Percentiles rank a stretch among this genome's conserved stretches.
These are phyloP conservation scores for Rubia balearica DNA, from an alignment of 305 asterid genomes.

Conservation along the genomic window DNA sequence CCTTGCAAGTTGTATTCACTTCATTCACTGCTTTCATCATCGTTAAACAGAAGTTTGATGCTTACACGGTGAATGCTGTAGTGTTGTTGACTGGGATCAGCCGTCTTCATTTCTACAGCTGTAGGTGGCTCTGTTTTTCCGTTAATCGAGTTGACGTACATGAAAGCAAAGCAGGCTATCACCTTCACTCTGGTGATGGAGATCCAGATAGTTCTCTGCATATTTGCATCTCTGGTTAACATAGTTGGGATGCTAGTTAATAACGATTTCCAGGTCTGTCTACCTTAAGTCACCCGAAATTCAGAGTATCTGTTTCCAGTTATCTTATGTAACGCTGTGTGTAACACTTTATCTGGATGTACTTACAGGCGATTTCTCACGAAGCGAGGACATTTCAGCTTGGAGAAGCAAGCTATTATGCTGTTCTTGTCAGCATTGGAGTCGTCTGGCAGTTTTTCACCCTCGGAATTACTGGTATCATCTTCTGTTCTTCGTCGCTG, in stretches of 20 bases:
- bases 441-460: constrained; percentile 21
- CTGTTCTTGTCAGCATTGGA: constrained; percentile 17
- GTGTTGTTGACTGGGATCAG: constrained; percentile 21
- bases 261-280: constrained; percentile 21
- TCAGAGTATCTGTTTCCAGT: no score
- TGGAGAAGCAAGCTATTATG: constrained; percentile 20
- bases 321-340: no score
- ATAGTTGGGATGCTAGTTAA: constrained; percentile 22
- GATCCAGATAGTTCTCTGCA: constrained; percentile 11
- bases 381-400: constrained; percentile 18
- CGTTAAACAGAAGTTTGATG: constrained; percentile 22
- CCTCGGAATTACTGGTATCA: constrained; percentile 17
- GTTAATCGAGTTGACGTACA: constrained; percentile 15
- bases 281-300: not conserved
- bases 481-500: constrained; percentile 22
- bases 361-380: constrained; percentile 19
- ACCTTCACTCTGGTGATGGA: constrained; percentile 22
- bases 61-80: constrained; percentile 10
- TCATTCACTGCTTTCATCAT: constrained; percentile 17
- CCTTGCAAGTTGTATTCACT: constrained; percentile 17
- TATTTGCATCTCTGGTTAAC: constrained; percentile 6
- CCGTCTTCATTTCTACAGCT: constrained; percentile 11
- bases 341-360: no score
- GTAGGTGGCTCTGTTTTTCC: constrained; percentile 15
- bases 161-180: constrained; percentile 14